phyloP scores from a whole-genome alignment of 768 basidiomycete genomes.

The Leccinum subtestaceum region DNA sequence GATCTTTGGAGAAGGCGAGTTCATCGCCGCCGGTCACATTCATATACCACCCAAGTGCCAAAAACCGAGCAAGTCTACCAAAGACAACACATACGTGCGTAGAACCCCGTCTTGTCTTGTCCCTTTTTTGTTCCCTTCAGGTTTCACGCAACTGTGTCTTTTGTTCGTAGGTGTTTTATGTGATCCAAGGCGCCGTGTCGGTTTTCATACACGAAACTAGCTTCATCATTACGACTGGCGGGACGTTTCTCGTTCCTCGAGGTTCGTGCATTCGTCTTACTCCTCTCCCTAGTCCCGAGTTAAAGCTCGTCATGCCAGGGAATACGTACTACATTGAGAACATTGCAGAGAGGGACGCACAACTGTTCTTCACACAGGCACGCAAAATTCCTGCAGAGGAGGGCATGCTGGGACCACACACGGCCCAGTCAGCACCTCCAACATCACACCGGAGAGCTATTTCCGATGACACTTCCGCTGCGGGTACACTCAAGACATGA shows the following conservation, averaged over 20 bases:
- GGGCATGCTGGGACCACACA: conserved; percentile 21
- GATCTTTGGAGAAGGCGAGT: conserved; percentile 87
- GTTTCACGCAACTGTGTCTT: not conserved
- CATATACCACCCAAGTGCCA: conserved; percentile 73
- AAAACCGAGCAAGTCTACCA: conserved; percentile 86
- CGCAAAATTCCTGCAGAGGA: conserved; percentile 45
- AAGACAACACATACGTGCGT: conserved; percentile 91
- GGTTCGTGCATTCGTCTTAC: conserved; percentile 45
- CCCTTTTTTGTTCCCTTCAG: not conserved
- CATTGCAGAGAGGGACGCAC: conserved; percentile 73
- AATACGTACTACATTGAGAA: conserved; percentile 92
- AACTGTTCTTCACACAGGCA: conserved; percentile 91
- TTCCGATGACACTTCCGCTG: conserved; percentile 23
- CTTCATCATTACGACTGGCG: conserved; percentile 76
- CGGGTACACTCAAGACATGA: conserved; percentile 16
- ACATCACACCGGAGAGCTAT: conserved; percentile 26
- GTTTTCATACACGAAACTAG: conserved; percentile 79
- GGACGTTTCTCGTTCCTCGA: conserved; percentile 87
- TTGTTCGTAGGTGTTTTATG: conserved; percentile 60
- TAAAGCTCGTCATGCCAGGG: conserved; percentile 42
- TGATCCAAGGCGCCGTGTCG: conserved; percentile 85
- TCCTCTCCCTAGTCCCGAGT: not conserved
- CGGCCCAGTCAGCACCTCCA: conserved; percentile 30
- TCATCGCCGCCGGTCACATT: conserved; percentile 87
- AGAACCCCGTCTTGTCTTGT: not conserved